Conservation (phyloP, 306 rosid species). For the Phaseolus lunatus region DNA sequence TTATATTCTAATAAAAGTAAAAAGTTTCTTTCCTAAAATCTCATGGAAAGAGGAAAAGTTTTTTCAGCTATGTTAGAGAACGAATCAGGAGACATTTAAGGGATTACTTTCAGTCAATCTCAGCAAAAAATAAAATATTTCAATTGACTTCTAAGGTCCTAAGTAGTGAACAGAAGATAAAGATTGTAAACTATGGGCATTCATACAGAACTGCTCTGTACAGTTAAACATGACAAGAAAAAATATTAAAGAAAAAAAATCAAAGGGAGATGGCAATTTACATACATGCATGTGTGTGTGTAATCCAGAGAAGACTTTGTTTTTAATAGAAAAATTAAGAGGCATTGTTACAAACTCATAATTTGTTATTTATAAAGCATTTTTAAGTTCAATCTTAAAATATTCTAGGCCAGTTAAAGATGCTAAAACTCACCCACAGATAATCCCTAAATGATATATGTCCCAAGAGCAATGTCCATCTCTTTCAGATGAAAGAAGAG, state of each 20-base stretch:
- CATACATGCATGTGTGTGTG: no score
- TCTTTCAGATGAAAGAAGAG: conserved; percentile 27
- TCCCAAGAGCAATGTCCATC: conserved; percentile 33
- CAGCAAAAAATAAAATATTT: neutral
- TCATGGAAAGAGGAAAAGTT: no score
- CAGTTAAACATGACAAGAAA: no score
- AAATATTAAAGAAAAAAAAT: no score
- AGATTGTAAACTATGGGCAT: no score
- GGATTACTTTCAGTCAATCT: neutral
- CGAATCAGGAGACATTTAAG: no score
- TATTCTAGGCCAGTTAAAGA: neutral
- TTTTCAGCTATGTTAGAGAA: no score
- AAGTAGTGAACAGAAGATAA: neutral
- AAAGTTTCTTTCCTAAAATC: no score
- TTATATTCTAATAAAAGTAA: no score
- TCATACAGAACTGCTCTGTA: no score
- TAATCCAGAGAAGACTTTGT: neutral
- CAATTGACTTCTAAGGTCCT: neutral
- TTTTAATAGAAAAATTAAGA: conserved; percentile 3
- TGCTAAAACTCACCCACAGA: conserved; percentile 28
- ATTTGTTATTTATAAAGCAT: neutral
- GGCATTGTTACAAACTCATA: no score
- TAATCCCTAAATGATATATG: conserved; percentile 28
- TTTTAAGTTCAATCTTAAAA: neutral
- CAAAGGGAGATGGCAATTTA: no score